Evolutionary conservation across 805 yeast genomes (phyloP).

Genomic region (Kazachstania martiniae): DNA sequence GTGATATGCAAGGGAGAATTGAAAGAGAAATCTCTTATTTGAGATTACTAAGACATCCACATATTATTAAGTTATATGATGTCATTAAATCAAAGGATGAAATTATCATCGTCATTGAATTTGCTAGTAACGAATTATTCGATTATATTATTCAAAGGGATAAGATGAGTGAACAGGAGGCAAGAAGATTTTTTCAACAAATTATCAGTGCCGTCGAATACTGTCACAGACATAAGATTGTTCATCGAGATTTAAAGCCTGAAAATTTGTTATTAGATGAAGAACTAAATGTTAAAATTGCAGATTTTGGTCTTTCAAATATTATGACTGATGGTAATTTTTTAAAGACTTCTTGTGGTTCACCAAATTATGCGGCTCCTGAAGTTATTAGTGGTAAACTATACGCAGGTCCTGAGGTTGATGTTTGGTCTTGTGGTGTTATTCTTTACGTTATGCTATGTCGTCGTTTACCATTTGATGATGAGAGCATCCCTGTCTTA

Average conservation of each 20-base stretch:
- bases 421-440: constrained; percentile 96
- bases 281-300: constrained; percentile 83
- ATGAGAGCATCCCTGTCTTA: constrained; percentile 87
- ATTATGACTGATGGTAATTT: constrained; percentile 98
- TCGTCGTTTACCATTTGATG: constrained; percentile 92
- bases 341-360: constrained; percentile 88
- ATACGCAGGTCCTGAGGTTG: constrained; percentile 97
- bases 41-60: constrained; percentile 85
- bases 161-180: constrained; percentile 84
- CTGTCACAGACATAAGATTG: constrained; percentile 93
- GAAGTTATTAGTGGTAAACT: constrained; percentile 91
- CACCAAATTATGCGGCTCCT: constrained; percentile 96
- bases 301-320: constrained; percentile 89
- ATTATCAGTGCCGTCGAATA: constrained; percentile 94
- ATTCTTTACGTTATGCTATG: constrained; percentile 91
- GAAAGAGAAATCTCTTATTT: constrained; percentile 90
- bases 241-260: constrained; percentile 92
- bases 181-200: constrained; percentile 89
- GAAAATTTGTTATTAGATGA: constrained; percentile 87
- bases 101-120: constrained; percentile 94
- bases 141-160: constrained; percentile 94
- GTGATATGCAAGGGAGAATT: constrained; percentile 94
- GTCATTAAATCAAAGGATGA: constrained; percentile 93
- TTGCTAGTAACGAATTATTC: constrained; percentile 90
- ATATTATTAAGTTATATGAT: constrained; percentile 88